Base-by-base conservation (phyloP, 176 grass and related monocot genomes). In the Oryza coarctata region DNA sequence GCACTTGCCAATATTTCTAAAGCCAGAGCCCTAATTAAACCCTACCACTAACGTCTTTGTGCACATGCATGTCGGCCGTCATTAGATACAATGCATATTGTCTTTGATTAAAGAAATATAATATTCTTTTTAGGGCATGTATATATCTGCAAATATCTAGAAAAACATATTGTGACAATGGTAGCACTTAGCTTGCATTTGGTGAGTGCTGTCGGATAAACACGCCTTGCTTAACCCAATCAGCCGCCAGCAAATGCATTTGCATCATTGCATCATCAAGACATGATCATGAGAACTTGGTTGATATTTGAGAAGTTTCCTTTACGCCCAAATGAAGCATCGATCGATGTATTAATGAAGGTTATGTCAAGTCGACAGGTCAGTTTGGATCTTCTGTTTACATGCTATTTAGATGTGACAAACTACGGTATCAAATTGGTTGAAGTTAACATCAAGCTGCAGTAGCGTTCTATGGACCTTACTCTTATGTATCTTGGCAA, bases 161-260 rank as follows among this genome's bases (percentile, higher is more conserved):
- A 7, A 20, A 28, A 26, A 70, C 34, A 55, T 20, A 36, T 36
- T 23, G 10, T 45, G 22, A 26, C 29, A 32, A 38, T 69, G 41
- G 63, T 14, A 34, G 18, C 10, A 0, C 1, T 1, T 44, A 68
- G 63, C 76, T 44, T 44, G 43, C 43, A 78, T 62, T n/a, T 44
- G 35, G 17, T 31, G 12, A 38, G 44, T 84, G 44, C 82, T 75
- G 9, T 66, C 15, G 18, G 68, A 72, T 13, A 9, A 39, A 39
- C 9, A 39, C 7, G 32, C 32, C 69, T 34, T 82, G 39, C 80
- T 58, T 82, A 82, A 73, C 70, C 22, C 68, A 43, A 61, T 1
- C 7, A 18, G 13, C 43, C 43, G 43, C 43, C 43, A 44, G 12
- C 12, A 44, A 45, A n/a, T n/a, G n/a, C n/a, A n/a, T n/a, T n/a